phyloP scores from a whole-genome alignment of 1,139 yeast genomes.

The Saccharomyces hybrid region DNA sequence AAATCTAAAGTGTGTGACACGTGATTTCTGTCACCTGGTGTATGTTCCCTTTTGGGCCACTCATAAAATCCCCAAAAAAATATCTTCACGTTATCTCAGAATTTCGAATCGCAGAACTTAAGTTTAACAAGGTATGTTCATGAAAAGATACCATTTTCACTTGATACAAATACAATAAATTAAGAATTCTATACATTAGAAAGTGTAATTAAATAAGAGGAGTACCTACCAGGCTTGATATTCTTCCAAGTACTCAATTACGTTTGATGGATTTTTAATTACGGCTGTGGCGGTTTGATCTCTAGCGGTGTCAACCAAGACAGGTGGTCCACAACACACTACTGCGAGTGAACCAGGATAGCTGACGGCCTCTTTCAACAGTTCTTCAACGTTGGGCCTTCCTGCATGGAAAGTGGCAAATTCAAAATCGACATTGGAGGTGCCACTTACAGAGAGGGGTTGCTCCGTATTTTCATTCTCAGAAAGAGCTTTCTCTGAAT shows the following conservation, averaged over 20 bases:
- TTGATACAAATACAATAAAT: no score
- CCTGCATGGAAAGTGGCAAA: constrained; percentile 32
- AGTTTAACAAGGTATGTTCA: no score
- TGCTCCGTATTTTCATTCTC: background rate
- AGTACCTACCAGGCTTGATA: constrained; percentile 22
- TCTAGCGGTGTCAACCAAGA: constrained; percentile 47
- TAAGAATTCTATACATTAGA: no score
- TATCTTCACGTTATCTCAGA: no score
- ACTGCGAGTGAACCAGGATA: constrained; percentile 34
- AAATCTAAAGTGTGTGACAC: no score
- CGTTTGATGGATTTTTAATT: constrained; percentile 9
- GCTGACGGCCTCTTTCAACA: constrained; percentile 28
- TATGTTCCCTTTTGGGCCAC: no score
- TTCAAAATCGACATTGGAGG: background rate
- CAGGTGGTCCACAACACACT: constrained; percentile 45
- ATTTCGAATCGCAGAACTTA: no score
- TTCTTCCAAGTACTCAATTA: constrained; percentile 23
- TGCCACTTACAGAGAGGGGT: background rate
- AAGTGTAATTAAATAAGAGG: background rate
- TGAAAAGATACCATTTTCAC: no score
- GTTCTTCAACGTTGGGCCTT: constrained; percentile 39
- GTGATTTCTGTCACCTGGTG: no score
- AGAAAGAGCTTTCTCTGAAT: background rate
- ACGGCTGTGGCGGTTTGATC: constrained; percentile 28
- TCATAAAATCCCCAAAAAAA: no score